Percentiles rank a stretch among this genome's conserved stretches.
phyloP scores from a whole-genome alignment of 2,329 filamentous ascomycete species.

The Chaetomium strumarium region DNA sequence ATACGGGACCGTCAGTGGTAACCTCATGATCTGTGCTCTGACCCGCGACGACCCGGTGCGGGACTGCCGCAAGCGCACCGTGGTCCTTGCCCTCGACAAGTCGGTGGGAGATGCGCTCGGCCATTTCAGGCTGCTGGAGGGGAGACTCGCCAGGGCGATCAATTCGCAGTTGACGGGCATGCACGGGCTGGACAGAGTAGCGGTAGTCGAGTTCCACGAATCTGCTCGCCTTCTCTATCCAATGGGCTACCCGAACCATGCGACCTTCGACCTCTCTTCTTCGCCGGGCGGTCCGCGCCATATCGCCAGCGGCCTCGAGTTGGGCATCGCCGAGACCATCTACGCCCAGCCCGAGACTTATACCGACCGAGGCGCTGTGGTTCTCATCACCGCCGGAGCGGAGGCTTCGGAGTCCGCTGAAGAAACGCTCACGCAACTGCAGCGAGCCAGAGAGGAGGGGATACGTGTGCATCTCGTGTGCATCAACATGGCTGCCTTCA shows the following conservation, averaged over 20 bases:
- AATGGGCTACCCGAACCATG: constrained; percentile 12
- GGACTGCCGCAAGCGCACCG: constrained; percentile 17
- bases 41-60: constrained; percentile 21
- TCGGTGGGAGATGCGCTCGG: constrained; percentile 3
- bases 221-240: constrained; percentile 8
- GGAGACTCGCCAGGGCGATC: constrained; percentile 6
- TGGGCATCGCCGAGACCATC: constrained; percentile 17
- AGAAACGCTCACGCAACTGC: constrained; percentile 9
- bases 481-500: constrained; percentile 7
- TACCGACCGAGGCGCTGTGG: constrained; percentile 16
- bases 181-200: constrained; percentile 12
- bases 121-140: constrained; percentile 2
- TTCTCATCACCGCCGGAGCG: constrained; percentile 13
- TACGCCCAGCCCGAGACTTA: constrained; percentile 18
- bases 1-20: constrained; percentile 16
- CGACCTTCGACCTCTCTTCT: not conserved
- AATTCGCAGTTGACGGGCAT: constrained; percentile 6
- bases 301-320: constrained; percentile 15
- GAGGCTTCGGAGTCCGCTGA: not conserved
- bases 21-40: constrained; percentile 22
- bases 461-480: constrained; percentile 22
- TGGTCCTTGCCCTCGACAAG: constrained; percentile 16
- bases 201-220: constrained; percentile 12
- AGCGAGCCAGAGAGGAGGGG: constrained; percentile 17
- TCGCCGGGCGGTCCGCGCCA: not conserved